Evolutionary conservation across 108 stramenopile genomes (phyloP).

Genomic region (Craspedostauros australis): DNA sequence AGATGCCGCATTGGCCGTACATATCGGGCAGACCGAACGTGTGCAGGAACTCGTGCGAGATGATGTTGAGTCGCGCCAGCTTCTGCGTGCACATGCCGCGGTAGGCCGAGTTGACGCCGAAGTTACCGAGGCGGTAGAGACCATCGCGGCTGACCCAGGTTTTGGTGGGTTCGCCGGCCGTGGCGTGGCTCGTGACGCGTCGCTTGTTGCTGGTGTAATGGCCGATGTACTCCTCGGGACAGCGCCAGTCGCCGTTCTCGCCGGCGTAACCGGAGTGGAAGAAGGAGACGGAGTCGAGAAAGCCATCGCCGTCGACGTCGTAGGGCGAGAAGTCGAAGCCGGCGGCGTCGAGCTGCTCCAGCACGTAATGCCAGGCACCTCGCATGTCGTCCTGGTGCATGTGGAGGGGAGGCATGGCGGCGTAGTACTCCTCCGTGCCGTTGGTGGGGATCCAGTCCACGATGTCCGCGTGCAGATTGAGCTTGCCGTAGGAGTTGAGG

Average conservation of each 20-base stretch:
- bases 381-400: constrained; percentile 19
- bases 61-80: constrained; percentile 32
- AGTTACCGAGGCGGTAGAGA: too few species aligned
- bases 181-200: too few species aligned
- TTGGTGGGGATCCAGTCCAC: constrained; percentile 37
- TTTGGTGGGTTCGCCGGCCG: too few species aligned
- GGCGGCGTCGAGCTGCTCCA: not conserved
- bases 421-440: constrained; percentile 42
- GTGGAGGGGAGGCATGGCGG: too few species aligned
- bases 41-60: constrained; percentile 36
- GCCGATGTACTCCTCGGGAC: too few species aligned
- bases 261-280: constrained; percentile 67
- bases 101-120: not conserved
- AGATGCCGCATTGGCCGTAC: too few species aligned
- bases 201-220: too few species aligned
- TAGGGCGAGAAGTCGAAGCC: constrained; percentile 5
- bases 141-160: too few species aligned
- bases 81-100: not conserved
- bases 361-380: constrained; percentile 2
- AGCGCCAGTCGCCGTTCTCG: too few species aligned
- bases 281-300: constrained; percentile 7
- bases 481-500: constrained; percentile 25
- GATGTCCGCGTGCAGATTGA: constrained; percentile 26
- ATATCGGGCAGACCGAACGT: constrained; percentile 30
- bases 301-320: constrained; percentile 12